Conservation (phyloP, 1,284 basidiomycete genomes). For the Marasmius sp. region DNA sequence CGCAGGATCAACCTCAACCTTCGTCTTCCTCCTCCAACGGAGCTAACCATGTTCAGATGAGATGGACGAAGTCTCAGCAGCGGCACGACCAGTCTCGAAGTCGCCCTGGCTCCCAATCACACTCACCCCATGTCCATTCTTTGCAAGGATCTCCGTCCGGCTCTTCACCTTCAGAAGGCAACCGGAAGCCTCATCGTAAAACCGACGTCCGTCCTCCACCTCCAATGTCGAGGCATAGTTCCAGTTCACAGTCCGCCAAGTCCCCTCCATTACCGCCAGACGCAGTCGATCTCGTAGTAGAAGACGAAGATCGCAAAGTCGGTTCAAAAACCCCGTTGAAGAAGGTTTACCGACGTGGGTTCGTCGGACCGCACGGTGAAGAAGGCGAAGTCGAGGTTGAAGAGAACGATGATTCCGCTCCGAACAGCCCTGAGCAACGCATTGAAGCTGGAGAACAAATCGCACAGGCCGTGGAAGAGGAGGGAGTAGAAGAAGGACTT, state of each 20-base stretch:
- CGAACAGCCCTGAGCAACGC: background rate
- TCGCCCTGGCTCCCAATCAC: conserved; percentile 6
- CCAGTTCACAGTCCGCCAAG: conserved; percentile 22
- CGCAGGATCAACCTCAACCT: conserved; percentile 1
- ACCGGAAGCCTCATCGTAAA: conserved; percentile 21
- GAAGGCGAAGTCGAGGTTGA: conserved; percentile 26
- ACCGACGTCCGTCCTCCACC: conserved; percentile 25
- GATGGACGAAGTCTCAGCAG: conserved; percentile 42
- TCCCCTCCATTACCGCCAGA: conserved; percentile 59
- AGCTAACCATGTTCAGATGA: conserved; percentile 40
- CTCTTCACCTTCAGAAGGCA: conserved; percentile 29
- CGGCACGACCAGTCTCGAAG: conserved; percentile 6
- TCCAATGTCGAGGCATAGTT: conserved; percentile 34
- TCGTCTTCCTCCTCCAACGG: background rate
- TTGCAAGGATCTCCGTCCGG: conserved; percentile 22
- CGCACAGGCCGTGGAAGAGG: conserved; percentile 4
- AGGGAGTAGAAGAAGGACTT: conserved; percentile 1
- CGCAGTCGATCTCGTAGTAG: conserved; percentile 78
- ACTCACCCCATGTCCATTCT: conserved; percentile 5
- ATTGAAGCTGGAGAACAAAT: conserved; percentile 12
- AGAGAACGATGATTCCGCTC: background rate
- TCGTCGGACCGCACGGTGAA: conserved; percentile 5
- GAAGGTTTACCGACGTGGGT: conserved; percentile 42
- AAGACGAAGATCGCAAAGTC: conserved; percentile 52
- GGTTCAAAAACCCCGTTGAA: conserved; percentile 39